Percentiles rank a stretch among this genome's conserved stretches.
phyloP scores from a whole-genome alignment of 176 grass and related monocot genomes.

The Eragrostis nindensis region DNA sequence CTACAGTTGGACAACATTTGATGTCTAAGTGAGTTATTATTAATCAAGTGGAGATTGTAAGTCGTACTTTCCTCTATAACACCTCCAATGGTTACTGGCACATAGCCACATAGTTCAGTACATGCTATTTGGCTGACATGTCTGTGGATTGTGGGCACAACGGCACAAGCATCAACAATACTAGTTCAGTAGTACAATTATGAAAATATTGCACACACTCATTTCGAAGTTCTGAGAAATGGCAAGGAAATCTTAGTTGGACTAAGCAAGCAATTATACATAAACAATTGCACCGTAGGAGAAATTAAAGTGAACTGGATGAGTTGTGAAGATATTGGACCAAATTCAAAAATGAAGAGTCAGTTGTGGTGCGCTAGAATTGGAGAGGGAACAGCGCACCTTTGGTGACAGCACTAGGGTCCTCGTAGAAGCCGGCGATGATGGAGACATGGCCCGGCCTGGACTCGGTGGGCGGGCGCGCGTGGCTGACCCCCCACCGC shows the following conservation, averaged over 20 bases:
- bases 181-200: neutral
- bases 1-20: slow-evolving; percentile 15
- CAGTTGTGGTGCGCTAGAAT: neutral
- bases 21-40: neutral
- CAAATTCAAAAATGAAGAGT: slow-evolving; percentile 15
- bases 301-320: neutral
- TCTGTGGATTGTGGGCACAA: neutral
- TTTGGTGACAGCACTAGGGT: slow-evolving; percentile 89
- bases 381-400: slow-evolving; percentile 37
- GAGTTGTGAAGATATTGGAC: neutral
- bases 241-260: neutral
- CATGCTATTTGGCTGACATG: neutral
- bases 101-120: slow-evolving; percentile 11
- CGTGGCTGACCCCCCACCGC: slow-evolving; percentile 89
- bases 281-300: neutral
- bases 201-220: neutral
- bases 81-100: neutral
- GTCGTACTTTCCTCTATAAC: neutral
- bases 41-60: slow-evolving; percentile 13
- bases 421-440: slow-evolving; percentile 93
- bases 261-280: slow-evolving; percentile 8
- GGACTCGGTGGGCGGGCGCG: slow-evolving; percentile 92
- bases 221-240: neutral
- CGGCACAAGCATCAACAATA: neutral
- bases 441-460: slow-evolving; percentile 84